These are phyloP conservation scores for Lyophyllum shimeji DNA, from an alignment of 768 basidiomycete species.

Conservation along the genomic window DNA sequence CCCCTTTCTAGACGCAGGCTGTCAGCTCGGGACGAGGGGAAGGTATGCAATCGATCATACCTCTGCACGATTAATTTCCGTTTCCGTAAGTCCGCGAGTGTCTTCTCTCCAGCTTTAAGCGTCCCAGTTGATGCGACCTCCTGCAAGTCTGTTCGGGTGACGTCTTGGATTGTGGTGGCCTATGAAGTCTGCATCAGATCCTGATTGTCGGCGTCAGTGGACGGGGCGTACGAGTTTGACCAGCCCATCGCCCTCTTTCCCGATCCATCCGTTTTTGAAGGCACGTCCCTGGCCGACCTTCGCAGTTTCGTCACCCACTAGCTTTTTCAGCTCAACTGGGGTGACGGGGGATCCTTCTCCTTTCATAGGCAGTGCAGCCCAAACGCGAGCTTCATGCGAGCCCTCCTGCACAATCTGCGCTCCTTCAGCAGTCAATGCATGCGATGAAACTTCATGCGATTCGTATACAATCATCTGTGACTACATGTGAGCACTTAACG, in stretches of 20 bases:
- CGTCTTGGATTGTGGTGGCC: slow-evolving; percentile 68
- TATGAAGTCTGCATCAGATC: slow-evolving; percentile 26
- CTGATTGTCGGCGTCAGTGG: neutral
- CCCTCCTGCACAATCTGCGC: slow-evolving; percentile 73
- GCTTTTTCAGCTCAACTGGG: slow-evolving; percentile 65
- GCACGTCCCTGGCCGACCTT: slow-evolving; percentile 95
- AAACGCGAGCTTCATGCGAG: slow-evolving; percentile 95
- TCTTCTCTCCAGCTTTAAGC: slow-evolving; percentile 73
- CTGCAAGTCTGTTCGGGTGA: slow-evolving; percentile 70
- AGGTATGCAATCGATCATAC: slow-evolving; percentile 37
- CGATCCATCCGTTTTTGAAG: slow-evolving; percentile 97
- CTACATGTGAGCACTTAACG: slow-evolving; percentile 12
- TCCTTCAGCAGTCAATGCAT: slow-evolving; percentile 84
- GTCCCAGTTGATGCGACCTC: slow-evolving; percentile 76
- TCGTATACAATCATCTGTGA: slow-evolving; percentile 81
- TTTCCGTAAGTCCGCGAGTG: slow-evolving; percentile 84
- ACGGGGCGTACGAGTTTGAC: slow-evolving; percentile 73
- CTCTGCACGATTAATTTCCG: slow-evolving; percentile 85
- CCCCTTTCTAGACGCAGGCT: slow-evolving; percentile 64
- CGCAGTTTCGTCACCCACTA: slow-evolving; percentile 82
- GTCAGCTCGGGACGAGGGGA: neutral
- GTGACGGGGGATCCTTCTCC: slow-evolving; percentile 70
- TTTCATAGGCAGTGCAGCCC: slow-evolving; percentile 75
- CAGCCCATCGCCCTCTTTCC: slow-evolving; percentile 85
- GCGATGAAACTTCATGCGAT: slow-evolving; percentile 71